Evolutionary conservation across 2,329 filamentous ascomycete genomes (phyloP), one percentile per base, ranked within the genome.

Genomic region (Shiraia sp.): DNA sequence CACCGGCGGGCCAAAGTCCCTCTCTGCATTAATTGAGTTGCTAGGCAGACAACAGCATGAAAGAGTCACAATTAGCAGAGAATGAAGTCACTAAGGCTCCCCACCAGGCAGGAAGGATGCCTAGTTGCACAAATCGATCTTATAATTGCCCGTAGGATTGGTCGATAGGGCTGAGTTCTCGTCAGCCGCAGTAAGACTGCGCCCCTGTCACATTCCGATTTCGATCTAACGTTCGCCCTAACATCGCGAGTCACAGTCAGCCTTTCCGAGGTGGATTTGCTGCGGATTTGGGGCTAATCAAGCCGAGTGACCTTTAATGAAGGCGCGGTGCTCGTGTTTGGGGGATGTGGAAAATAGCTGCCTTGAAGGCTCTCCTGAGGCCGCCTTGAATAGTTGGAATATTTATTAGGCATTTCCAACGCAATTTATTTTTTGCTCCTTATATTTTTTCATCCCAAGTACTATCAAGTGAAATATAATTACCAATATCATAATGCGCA

Each of bases 121-220:
- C n/a, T n/a, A n/a, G n/a, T n/a, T n/a, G n/a, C n/a, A 14, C 16
- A 25, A 22, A 34, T 15, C 12, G 32, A n/a, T 34, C 32, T 7
- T 14, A 12, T n/a, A 16, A 13, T n/a, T 15, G 12, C 27, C 24
- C 16, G 15, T 9, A 13, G 33, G 37, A 40, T 40, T 40, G 37
- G 37, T n/a, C 14, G n/a, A 25, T 27, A n/a, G 24, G 10, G 30
- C 17, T 29, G 10, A 27, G 36, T 22, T 27, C 32, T 38, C 36
- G 27, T 24, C 27, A 30, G 31, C 26, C 28, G 37, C 37, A 15
- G 14, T n/a, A 14, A 14, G 19, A 17, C 36, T 38, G 36, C 36
- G 24, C 30, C 30, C n/a, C 30, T 17, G n/a, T 10, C 37, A 40
- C 31, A 34, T 13, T 32, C 37, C 29, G 12, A 3, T 34, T 40